Conservation (phyloP, 139 green algal species). For the Chlamydomonas schloesseri region DNA sequence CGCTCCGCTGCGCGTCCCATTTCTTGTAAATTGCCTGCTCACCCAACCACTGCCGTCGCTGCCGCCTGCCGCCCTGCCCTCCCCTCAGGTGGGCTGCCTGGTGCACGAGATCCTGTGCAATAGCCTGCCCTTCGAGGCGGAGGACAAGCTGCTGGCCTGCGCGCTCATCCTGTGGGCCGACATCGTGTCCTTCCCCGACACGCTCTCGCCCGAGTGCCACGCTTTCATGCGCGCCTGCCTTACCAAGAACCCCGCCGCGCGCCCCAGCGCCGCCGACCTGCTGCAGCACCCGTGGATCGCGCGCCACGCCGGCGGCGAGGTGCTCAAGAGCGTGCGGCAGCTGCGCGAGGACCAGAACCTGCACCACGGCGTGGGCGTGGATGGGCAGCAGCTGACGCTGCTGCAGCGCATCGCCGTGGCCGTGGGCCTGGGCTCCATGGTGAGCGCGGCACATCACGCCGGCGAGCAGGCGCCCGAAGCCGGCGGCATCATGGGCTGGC, state of each 20-base stretch:
- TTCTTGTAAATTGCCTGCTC: too few relatives aligned
- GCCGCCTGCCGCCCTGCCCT: neutral
- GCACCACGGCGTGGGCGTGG: neutral
- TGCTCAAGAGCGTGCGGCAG: constrained; percentile 16
- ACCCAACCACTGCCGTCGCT: too few relatives aligned
- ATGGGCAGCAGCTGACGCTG: neutral
- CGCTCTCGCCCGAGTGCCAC: constrained; percentile 57
- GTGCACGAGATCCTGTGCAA: constrained; percentile 71
- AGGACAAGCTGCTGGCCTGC: constrained; percentile 57
- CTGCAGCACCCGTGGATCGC: constrained; percentile 72
- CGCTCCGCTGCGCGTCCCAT: too few relatives aligned
- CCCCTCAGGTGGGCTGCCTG: constrained; percentile 61
- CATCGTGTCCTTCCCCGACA: constrained; percentile 54
- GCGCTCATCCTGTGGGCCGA: constrained; percentile 69
- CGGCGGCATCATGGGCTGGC: neutral
- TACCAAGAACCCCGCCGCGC: constrained; percentile 52
- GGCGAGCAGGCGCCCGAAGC: neutral
- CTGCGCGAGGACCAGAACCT: neutral
- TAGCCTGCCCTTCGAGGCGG: constrained; percentile 65
- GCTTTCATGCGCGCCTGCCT: constrained; percentile 73
- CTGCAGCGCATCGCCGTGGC: neutral
- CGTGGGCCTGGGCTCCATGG: neutral
- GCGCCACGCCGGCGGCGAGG: constrained; percentile 54
- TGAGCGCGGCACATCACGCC: neutral
- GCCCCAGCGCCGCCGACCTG: constrained; percentile 67